Evolutionary conservation across 768 basidiomycete species (phyloP).

Genomic region (Erythrobasidium yunnanense): DNA sequence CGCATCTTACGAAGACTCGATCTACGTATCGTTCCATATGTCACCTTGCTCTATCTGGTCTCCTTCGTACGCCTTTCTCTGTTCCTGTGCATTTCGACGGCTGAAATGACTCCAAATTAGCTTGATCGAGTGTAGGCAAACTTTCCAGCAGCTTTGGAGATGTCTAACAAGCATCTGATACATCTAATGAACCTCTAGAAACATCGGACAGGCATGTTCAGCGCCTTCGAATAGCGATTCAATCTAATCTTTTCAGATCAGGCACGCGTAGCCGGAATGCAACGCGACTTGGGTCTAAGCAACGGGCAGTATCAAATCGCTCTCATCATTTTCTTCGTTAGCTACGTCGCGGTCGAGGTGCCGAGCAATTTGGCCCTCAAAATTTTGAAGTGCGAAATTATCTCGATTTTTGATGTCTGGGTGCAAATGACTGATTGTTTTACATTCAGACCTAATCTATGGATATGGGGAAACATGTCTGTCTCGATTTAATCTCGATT

Average conservation of each 20-base stretch:
- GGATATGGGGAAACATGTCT: conserved; percentile 6
- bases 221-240: too few relatives aligned
- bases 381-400: too few relatives aligned
- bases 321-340: conserved; percentile 23
- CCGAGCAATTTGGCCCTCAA: conserved; percentile 10
- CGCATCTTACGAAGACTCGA: conserved; percentile 13
- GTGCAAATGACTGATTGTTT: too few relatives aligned
- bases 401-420: too few relatives aligned
- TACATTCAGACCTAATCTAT: conserved; percentile 1
- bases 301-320: conserved; percentile 10
- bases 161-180: neutral
- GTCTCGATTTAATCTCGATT: neutral
- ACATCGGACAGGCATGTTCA: neutral
- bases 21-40: conserved; percentile 4
- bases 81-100: neutral
- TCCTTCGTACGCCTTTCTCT: neutral
- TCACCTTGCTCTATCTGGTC: conserved; percentile 7
- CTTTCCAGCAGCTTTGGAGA: neutral
- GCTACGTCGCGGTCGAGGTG: conserved; percentile 19
- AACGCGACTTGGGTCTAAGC: neutral
- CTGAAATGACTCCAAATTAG: neutral
- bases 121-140: neutral
- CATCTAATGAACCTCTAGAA: neutral
- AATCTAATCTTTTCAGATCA: too few relatives aligned
- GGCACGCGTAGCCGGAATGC: neutral